Evolutionary conservation across 768 basidiomycete genomes (phyloP).

Genomic region (Cystofilobasidium macerans): DNA sequence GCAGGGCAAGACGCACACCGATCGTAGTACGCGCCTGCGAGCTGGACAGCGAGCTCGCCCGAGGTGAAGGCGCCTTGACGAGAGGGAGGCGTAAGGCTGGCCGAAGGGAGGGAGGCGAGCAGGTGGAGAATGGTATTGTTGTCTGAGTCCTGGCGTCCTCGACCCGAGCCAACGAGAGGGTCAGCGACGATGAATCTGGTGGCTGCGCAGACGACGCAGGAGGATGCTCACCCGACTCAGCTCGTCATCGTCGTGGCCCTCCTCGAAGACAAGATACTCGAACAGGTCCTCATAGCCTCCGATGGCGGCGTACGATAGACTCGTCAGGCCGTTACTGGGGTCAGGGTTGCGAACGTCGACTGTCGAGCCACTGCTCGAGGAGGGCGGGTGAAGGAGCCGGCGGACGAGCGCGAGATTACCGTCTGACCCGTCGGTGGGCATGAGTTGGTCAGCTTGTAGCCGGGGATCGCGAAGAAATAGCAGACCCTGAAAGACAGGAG

Average conservation of each 20-base stretch:
- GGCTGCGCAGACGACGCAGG: too few species aligned
- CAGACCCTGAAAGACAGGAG: neutral
- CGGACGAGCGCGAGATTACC: constrained; percentile 89
- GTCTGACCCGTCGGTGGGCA: constrained; percentile 45
- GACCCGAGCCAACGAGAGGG: too few species aligned
- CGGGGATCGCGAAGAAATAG: neutral
- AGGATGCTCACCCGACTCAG: constrained; percentile 65
- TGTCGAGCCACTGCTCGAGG: constrained; percentile 17
- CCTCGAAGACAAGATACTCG: constrained; percentile 64
- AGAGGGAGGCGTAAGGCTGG: constrained; percentile 44
- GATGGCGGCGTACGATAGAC: constrained; percentile 81
- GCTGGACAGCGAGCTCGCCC: constrained; percentile 54
- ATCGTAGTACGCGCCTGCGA: constrained; percentile 78
- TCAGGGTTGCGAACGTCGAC: constrained; percentile 82
- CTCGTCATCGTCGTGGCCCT: constrained; percentile 87
- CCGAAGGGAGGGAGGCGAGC: constrained; percentile 68
- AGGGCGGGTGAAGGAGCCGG: constrained; percentile 54
- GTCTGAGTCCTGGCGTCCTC: constrained; percentile 69
- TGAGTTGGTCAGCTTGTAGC: neutral
- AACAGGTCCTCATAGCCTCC: constrained; percentile 85
- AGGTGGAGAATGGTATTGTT: constrained; percentile 88
- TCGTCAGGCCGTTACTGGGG: constrained; percentile 68
- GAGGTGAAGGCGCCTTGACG: constrained; percentile 31
- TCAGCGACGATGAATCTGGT: constrained; percentile 65
- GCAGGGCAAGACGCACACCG: constrained; percentile 42